Evolutionary conservation across 192 early-diverging fungal genomes (phyloP), one percentile per base, ranked within the genome.

Genomic region (Linnemannia hyalina): DNA sequence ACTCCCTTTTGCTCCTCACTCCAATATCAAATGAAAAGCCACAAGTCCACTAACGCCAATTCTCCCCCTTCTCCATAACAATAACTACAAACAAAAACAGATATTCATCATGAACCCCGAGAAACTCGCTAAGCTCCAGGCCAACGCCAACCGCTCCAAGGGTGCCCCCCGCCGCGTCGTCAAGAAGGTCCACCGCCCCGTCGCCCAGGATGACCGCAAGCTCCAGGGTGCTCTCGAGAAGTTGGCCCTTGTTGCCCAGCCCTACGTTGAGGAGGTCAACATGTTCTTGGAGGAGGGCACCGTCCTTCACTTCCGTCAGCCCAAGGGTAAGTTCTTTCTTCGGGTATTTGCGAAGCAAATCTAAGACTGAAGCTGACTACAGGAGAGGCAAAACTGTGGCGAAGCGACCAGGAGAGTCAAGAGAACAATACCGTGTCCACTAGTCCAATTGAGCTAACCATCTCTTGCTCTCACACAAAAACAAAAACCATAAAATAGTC

Each of bases 151-250:
- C 84, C 97, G 97, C 83, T 94, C 95, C 77, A 92, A 92, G 94
- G 98, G 99, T 88, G 97, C 99, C 55, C 98, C 99, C 78, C 95
- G 99, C 80, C 96, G 99, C 91, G 98, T 98, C 93, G 90, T 95
- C 88, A 96, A 97, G 92, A 93, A 93, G 89, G 82, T 88, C 65
- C 60, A 90, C 78, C 83, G 89, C 78, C 42, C 91, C 63, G 81
- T 90, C 68, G 93, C 91, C 47, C 91, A 94, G 89, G 97, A 99
- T 88, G 97, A 98, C 92, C 97, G 96, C 87, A 99, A 98, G 95
- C 95, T 99, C 69, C 92, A 95, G 83, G 91, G 94, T 74, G 93
- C 95, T 75, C 92, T 99, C 77, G 97, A 96, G 88, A 98, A 98
- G 94, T 93, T 99, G 76, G 93, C 95, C 83, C 94, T 97, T 70